Percentiles rank a stretch among this genome's conserved stretches.
These are phyloP conservation scores for Yarrowia galli DNA, from an alignment of 1,139 yeast species.

Conservation along the genomic window DNA sequence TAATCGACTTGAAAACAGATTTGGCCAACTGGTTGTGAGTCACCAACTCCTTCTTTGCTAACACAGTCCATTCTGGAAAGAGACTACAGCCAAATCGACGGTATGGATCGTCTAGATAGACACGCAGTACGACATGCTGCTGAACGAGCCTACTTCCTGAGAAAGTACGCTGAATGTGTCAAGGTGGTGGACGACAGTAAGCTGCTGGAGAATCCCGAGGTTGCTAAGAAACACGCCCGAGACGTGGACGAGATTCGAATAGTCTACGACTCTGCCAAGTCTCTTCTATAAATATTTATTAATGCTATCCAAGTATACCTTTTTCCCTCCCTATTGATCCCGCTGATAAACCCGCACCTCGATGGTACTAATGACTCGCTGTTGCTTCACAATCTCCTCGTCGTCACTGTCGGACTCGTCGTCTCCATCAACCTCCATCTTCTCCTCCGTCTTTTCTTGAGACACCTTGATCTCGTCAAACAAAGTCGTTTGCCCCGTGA, in stretches of 20 bases:
- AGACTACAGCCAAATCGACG: conserved; percentile 14
- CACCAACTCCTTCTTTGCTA: background rate
- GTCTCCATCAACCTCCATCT: conserved; percentile 5
- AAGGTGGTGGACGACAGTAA: conserved; percentile 21
- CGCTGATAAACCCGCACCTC: conserved; percentile 12
- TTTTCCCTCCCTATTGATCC: background rate
- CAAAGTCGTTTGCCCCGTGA: conserved; percentile 16
- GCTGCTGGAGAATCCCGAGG: conserved; percentile 2
- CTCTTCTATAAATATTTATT: conserved; percentile 25
- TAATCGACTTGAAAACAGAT: background rate
- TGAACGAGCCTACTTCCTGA: conserved; percentile 24
- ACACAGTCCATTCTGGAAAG: conserved; percentile 22
- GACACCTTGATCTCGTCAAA: conserved; percentile 32
- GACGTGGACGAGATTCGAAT: conserved; percentile 18
- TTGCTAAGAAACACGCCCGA: conserved; percentile 19
- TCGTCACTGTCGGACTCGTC: conserved; percentile 10
- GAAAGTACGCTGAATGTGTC: background rate
- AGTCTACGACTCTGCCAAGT: conserved; percentile 4
- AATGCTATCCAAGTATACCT: background rate
- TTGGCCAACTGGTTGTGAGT: background rate
- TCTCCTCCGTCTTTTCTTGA: background rate
- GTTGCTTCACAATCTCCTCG: conserved; percentile 20
- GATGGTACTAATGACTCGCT: conserved; percentile 18
- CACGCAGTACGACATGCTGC: conserved; percentile 25
- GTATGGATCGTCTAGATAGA: conserved; percentile 21